Percentiles rank a stretch among this genome's conserved stretches.
phyloP scores from a whole-genome alignment of 1,284 basidiomycete species.

The Cystobasidiaceae sp. region DNA sequence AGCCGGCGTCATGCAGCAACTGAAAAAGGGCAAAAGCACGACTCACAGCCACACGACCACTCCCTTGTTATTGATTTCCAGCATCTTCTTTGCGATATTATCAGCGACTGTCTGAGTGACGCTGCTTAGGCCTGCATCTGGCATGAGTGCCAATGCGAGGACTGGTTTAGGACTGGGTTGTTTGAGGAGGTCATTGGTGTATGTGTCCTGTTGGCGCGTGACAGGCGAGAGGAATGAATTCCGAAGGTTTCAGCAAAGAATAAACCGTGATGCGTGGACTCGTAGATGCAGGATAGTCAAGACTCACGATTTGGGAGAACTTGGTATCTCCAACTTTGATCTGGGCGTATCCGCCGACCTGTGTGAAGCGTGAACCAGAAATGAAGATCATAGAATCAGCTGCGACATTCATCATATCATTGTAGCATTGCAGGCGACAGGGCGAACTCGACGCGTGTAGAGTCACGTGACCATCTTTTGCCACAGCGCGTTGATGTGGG shows the following conservation, averaged over 20 bases:
- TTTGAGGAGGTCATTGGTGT: not conserved
- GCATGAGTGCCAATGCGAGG: constrained; percentile 20
- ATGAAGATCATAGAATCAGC: not conserved
- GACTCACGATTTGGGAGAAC: not conserved
- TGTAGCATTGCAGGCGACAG: no score
- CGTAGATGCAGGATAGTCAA: no score
- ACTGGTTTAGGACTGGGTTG: constrained; percentile 12
- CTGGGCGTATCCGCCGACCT: not conserved
- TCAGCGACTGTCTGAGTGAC: constrained; percentile 6
- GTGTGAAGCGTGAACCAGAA: not conserved
- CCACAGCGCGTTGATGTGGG: no score
- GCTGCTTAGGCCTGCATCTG: constrained; percentile 5
- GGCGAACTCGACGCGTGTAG: no score
- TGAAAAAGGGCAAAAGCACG: not conserved
- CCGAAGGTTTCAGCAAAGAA: not conserved
- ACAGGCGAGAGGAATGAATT: not conserved
- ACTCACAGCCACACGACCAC: constrained; percentile 15
- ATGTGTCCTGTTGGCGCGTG: not conserved
- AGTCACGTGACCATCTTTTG: no score
- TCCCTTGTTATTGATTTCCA: not conserved
- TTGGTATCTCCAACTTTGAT: not conserved
- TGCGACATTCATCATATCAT: no score
- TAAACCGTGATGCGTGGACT: no score
- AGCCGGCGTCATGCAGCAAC: no score
- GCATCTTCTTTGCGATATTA: constrained; percentile 8